Evolutionary conservation across 768 basidiomycete species (phyloP).

Genomic region (Boletales sp.): DNA sequence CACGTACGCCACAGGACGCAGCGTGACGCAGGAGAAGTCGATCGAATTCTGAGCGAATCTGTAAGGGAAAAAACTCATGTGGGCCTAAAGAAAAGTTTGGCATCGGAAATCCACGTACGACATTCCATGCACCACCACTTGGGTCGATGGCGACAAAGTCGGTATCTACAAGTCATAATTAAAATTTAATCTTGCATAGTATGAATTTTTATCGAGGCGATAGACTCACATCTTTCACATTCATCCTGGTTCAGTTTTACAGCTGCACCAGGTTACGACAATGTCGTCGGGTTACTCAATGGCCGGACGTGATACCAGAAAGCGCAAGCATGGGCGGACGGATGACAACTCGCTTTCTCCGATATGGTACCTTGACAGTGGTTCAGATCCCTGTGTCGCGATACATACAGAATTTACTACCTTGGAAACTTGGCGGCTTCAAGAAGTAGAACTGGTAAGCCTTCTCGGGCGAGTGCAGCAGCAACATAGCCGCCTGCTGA

Average conservation of each 20-base stretch:
- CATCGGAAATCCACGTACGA: not conserved
- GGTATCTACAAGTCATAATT: not conserved
- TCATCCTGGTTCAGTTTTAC: conserved; percentile 11
- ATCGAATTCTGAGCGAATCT: conserved; percentile 8
- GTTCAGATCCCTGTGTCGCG: not conserved
- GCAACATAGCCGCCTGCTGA: conserved; percentile 11
- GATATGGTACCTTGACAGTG: conserved; percentile 9
- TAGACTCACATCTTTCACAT: conserved; percentile 9
- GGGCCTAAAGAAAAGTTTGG: not conserved
- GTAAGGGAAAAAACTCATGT: not conserved
- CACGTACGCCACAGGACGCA: not conserved
- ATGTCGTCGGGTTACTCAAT: not conserved
- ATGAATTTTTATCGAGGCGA: too few relatives aligned
- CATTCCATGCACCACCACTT: conserved; percentile 4
- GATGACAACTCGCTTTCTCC: conserved; percentile 12
- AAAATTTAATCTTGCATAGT: too few relatives aligned
- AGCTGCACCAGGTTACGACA: conserved; percentile 5
- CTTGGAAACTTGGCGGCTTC: conserved; percentile 11
- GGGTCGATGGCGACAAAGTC: conserved; percentile 2
- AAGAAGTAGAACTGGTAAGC: conserved; percentile 6
- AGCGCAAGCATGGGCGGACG: conserved; percentile 3
- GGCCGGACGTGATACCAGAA: not conserved
- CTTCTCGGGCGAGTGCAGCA: conserved; percentile 7
- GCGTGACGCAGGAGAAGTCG: not conserved
- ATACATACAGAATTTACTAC: not conserved